A percentile compares a stretch with the other conserved stretches of the same genome.
Conservation (phyloP, 805 yeast species). For the Saccharomycopsis sp. region DNA sequence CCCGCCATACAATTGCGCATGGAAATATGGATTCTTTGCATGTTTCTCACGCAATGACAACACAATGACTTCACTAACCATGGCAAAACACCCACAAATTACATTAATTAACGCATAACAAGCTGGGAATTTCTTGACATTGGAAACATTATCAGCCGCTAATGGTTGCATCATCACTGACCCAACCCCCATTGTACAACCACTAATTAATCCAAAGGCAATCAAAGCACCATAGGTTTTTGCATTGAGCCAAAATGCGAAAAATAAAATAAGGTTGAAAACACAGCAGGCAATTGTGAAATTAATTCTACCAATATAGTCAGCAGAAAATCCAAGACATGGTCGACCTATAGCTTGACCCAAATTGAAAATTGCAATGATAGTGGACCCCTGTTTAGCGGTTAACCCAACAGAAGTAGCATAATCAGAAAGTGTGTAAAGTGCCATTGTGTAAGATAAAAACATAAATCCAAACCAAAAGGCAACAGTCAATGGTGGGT, state of each 20-base stretch:
- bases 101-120: conserved; percentile 27
- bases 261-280: conserved; percentile 28
- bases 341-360: conserved; percentile 47
- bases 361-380: conserved; percentile 41
- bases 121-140: conserved; percentile 26
- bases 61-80: conserved; percentile 29
- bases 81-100: conserved; percentile 26
- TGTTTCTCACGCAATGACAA: conserved; percentile 24
- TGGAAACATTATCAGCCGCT: conserved; percentile 26
- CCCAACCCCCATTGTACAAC: conserved; percentile 40
- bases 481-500: conserved; percentile 31
- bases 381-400: conserved; percentile 36
- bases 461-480: conserved; percentile 34
- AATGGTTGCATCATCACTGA: conserved; percentile 27
- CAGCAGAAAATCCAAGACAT: conserved; percentile 38
- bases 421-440: conserved; percentile 42
- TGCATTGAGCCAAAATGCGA: conserved; percentile 45
- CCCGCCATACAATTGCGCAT: conserved; percentile 58
- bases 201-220: conserved; percentile 37
- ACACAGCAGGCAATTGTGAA: conserved; percentile 30
- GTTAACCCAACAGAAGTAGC: conserved; percentile 42
- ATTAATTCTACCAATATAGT: conserved; percentile 41
- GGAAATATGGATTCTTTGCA: conserved; percentile 40
- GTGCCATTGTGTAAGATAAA: conserved; percentile 37
- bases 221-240: conserved; percentile 35